Evolutionary conservation across 441 rosid species (phyloP), one percentile per base, ranked within the genome.

Genomic region (Pelargonium exstipulatum): DNA sequence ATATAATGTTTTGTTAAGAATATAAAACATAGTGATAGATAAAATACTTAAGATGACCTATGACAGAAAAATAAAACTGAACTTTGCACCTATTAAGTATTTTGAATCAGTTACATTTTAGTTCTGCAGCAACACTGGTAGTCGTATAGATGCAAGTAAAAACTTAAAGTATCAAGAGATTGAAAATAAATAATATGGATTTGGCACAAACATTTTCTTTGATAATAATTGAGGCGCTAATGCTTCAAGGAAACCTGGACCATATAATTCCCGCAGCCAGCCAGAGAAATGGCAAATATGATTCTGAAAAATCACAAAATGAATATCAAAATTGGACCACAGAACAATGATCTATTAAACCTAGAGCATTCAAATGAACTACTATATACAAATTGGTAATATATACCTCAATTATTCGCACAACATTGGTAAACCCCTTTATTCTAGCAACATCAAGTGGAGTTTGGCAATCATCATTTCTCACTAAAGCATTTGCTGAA

Each of bases 401-500:
- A 71, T 69, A 67, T 62, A 83, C 91, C 91, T 87, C 89, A 51
- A 87, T 72, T 51, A 76, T 69, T 75, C 84, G 87, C 60, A 83
- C 86, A 62, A 80, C 82, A 73, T 16, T 78, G 3, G 76, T 67
- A 69, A 70, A 73, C 24, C 81, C 86, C 69, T 85, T 85, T 55
- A 74, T 53, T 78, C 91, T 83, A 35, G 89, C 91, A 80, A 83
- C 81, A 74, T 82, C 87, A 45, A 86, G 80, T 1, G 88, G 77
- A 64, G 90, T 80, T 17, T 74, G 83, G 73, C 86, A 80, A 68
- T 87, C 89, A 75, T 87, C 88, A 79, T 87, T 85, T 71, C 83
- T 85, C 78, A 80, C 76, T 35, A 87, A 58, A 43, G 82, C 80
- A 78, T 85, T 83, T 13, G 89, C 91, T 87, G 86, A 67, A 74